Conservation (phyloP, 306 rosid species). For the Urtica urens region DNA sequence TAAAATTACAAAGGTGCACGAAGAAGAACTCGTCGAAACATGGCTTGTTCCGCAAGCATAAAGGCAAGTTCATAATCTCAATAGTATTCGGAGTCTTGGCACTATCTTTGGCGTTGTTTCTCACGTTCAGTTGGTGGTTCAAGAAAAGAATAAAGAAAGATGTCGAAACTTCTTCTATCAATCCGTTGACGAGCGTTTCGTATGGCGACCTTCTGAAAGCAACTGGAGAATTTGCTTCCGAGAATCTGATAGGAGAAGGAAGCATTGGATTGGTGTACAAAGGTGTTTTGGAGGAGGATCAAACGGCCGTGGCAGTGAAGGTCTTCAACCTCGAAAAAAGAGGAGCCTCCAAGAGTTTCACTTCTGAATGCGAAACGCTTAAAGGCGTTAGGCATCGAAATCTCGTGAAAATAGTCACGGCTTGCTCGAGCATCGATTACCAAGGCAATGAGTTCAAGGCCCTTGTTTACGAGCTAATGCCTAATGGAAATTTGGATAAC, state of each 20-base stretch:
- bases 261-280: constrained; percentile 29
- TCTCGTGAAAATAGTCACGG: constrained; percentile 4
- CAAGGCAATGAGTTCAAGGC: constrained; percentile 8
- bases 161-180: neutral
- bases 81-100: neutral
- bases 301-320: constrained; percentile 17
- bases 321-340: constrained; percentile 19
- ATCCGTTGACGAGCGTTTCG: constrained; percentile 15
- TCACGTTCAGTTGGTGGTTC: neutral
- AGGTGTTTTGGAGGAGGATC: constrained; percentile 18
- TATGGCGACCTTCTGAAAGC: constrained; percentile 26
- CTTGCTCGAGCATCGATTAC: constrained; percentile 8
- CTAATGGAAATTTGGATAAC: constrained; percentile 5
- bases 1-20: constrained; percentile 11
- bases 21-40: neutral
- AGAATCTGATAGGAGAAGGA: constrained; percentile 21
- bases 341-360: constrained; percentile 31
- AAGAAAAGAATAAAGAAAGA: neutral
- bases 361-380: constrained; percentile 2
- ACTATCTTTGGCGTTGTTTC: neutral
- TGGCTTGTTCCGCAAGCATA: neutral
- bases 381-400: constrained; percentile 3
- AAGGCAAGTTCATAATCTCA: neutral
- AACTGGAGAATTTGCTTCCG: constrained; percentile 25
- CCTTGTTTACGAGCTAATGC: neutral